Evolutionary conservation across 192 early-diverging fungal genomes (phyloP), one percentile per base, ranked within the genome.

Genomic region (Entomortierella chlamydospora): DNA sequence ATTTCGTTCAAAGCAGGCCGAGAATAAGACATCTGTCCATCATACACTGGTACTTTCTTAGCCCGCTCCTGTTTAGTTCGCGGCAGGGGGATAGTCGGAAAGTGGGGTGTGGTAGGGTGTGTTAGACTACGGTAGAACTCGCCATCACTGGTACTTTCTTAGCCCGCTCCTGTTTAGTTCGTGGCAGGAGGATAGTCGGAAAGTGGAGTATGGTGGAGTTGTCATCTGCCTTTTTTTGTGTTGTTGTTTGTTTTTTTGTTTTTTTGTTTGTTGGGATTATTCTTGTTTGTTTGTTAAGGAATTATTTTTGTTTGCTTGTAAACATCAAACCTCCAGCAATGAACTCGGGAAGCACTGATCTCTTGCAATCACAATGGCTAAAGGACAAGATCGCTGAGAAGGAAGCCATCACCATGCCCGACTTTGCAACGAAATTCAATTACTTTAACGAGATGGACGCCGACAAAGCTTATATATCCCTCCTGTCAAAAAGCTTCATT

Each of bases 11-110:
- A n/a, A n/a, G 61, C 61, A 63, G 47, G 20, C 49, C 29, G 45
- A 63, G 47, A 63, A 23, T 33, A 51, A 29, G 49, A n/a, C 61
- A 52, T 63, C 61, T 43, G 28, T 51, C 61, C 30, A 34, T 51
- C 49, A 63, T 63, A 63, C 61, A 63, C 61, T 63, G 61, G 61
- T 63, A 22, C 61, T 63, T 63, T 63, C 49, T 63, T 63, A 63
- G 61, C 61, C 26, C 61, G 61, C 17, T 63, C 61, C 47, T 63
- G 61, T 63, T 63, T 63, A 63, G 61, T 63, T 31, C 61, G 61
- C 61, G 61, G 61, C 47, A 63, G 26, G 61, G 50, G 61, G 61
- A 60, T 63, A 63, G 61, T 63, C 61, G 61, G 61, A 63, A 51
- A 51, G 61, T 63, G 61, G 61, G 50, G 61, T 51, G 49, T 63